These are phyloP conservation scores for Nematodospora valgi DNA, from an alignment of 805 yeast species.

Conservation along the genomic window DNA sequence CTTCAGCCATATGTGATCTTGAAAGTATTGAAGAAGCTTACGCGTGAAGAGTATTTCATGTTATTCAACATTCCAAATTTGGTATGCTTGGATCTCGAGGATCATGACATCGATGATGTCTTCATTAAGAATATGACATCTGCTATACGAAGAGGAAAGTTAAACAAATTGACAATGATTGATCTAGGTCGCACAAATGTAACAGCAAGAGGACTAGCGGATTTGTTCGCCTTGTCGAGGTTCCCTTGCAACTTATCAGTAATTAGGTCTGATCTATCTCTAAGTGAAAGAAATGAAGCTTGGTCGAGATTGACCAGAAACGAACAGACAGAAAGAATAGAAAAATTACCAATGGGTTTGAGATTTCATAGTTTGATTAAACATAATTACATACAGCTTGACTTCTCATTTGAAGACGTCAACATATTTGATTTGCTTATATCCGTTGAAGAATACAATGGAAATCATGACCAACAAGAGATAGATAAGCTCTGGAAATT, in stretches of 20 bases:
- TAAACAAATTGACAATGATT: constrained; percentile 20
- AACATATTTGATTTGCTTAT: constrained; percentile 3
- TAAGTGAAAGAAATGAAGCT: no score
- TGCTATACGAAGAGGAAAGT: constrained; percentile 13
- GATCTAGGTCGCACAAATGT: constrained; percentile 19
- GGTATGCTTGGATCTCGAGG: constrained; percentile 30
- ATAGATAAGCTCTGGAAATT: constrained; percentile 2
- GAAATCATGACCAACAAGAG: not conserved
- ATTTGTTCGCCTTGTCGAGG: constrained; percentile 7
- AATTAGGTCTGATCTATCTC: no score
- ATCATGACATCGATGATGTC: constrained; percentile 28
- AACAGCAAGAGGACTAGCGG: constrained; percentile 12
- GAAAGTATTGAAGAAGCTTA: constrained; percentile 22
- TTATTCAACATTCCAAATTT: constrained; percentile 26
- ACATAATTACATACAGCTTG: not conserved
- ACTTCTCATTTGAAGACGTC: not conserved
- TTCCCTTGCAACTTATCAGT: not conserved
- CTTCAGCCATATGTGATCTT: constrained; percentile 21
- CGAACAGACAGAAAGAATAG: not conserved
- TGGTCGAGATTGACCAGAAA: not conserved
- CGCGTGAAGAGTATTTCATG: constrained; percentile 20
- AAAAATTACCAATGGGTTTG: constrained; percentile 22
- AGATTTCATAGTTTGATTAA: constrained; percentile 14
- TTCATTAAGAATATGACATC: constrained; percentile 22
- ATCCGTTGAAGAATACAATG: not conserved